Conservation (phyloP, 2,329 filamentous ascomycete species). For the Colletotrichum sp. region DNA sequence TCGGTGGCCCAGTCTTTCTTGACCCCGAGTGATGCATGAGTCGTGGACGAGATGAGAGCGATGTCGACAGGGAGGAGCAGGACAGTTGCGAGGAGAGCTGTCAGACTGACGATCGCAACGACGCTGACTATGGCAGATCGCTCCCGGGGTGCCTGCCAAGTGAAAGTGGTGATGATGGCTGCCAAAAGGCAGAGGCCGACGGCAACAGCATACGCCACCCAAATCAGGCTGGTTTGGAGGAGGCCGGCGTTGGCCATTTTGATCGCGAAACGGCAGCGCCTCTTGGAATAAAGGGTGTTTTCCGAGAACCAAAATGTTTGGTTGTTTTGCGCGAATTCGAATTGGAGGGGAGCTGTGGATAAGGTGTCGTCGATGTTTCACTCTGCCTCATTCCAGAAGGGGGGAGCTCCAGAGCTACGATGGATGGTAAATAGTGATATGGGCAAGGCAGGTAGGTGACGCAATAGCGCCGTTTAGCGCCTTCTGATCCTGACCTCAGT, state of each 20-base stretch:
- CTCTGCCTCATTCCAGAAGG: background rate
- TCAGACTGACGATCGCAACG: slow-evolving; percentile 86
- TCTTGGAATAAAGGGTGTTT: background rate
- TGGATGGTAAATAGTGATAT: background rate
- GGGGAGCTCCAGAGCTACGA: slow-evolving; percentile 6
- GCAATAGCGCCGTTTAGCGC: background rate
- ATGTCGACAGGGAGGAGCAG: slow-evolving; percentile 94
- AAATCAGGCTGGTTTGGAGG: slow-evolving; percentile 89
- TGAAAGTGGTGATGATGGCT: slow-evolving; percentile 84
- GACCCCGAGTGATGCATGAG: slow-evolving; percentile 72
- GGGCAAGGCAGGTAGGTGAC: background rate
- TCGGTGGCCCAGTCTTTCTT: slow-evolving; percentile 97
- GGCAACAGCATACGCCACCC: slow-evolving; percentile 89
- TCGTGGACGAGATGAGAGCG: slow-evolving; percentile 90
- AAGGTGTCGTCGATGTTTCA: slow-evolving; percentile 9
- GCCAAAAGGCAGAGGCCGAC: slow-evolving; percentile 77
- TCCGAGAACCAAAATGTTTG: background rate
- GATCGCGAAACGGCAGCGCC: background rate
- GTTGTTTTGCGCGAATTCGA: background rate
- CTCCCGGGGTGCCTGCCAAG: slow-evolving; percentile 89
- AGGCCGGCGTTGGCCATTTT: slow-evolving; percentile 57
- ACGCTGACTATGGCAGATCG: slow-evolving; percentile 81
- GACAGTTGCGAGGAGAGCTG: slow-evolving; percentile 87
- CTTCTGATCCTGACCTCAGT: background rate
- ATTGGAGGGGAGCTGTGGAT: background rate